Base-by-base conservation (phyloP, 345 rosid species). In the Combretum micranthum region DNA sequence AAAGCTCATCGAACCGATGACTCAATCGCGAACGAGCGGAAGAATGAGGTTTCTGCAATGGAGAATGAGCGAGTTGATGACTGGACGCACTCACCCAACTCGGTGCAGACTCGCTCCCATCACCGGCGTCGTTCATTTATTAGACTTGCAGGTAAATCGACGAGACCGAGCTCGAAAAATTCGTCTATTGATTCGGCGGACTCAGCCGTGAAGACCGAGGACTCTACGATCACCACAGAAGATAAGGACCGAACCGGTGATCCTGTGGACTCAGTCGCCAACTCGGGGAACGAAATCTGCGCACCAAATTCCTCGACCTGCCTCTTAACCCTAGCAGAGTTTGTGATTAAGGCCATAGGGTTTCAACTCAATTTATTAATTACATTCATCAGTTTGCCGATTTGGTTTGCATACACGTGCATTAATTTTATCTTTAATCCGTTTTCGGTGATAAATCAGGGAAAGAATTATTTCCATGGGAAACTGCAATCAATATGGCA, bases 341-440 rank as follows among this genome's bases (percentile, higher is more conserved):
- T 88, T 63, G 55, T 86, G 63, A 74, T 81, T 42, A 83, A 82
- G 78, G 91, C 91, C 50, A 66, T 86, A 60, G 80, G 71, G 23
- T 78, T 88, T 67, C 90, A 88, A 64, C 20, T 88, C 42, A 71
- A 59, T 72, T 64, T 86, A 62, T 26, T 86, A 42, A 22, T 81
- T 50, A 64, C 64, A 64, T 70, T 80, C 39, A 0, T 92, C 39
- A 72, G 64, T 10, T 67, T 73, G 44, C 89, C 98, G 18, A 6
- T 79, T 37, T 77, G 66, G 63, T 66, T 69, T 11, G 45, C 81
- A n/a, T 73, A 70, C 42, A 22, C 20, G 59, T 74, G 67, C 23
- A 71, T 59, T 52, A 63, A 73, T 77, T 65, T 88, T 16, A 22
- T 76, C 52, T 46, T 68, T 23, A 79, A 92, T 61, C 98, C 98